Conservation (phyloP, 108 stramenopile species). For the Cyclotella cryptica region DNA sequence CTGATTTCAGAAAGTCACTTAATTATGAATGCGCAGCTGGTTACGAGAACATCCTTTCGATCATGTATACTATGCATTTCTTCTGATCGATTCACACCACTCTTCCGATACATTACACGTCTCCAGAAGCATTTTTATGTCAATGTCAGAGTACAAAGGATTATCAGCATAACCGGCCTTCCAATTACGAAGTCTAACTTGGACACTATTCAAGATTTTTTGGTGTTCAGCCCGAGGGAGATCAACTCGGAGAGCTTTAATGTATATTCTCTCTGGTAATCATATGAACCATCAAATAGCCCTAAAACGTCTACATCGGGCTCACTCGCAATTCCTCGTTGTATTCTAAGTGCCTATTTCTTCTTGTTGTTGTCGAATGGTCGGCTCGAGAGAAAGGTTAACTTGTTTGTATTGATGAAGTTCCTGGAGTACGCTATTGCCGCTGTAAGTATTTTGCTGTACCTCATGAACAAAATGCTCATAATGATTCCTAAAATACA, state of each 20-base stretch:
- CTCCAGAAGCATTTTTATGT: constrained; percentile 40
- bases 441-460: neutral
- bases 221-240: constrained; percentile 31
- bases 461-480: too few species aligned
- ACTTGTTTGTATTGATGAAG: constrained; percentile 2
- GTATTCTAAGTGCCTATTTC: constrained; percentile 13
- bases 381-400: neutral
- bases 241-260: constrained; percentile 32
- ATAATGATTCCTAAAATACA: constrained; percentile 17
- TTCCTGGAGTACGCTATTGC: constrained; percentile 5
- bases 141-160: constrained; percentile 21
- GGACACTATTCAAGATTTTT: constrained; percentile 36
- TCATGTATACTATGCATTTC: neutral
- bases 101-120: constrained; percentile 24
- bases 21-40: neutral
- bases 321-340: constrained; percentile 1
- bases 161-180: constrained; percentile 31
- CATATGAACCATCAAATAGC: constrained; percentile 12
- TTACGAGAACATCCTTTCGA: neutral
- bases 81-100: constrained; percentile 27
- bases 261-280: constrained; percentile 20
- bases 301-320: constrained; percentile 2
- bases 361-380: constrained; percentile 6
- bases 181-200: constrained; percentile 16
- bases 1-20: too few species aligned